A percentile compares a stretch with the other conserved stretches of the same genome.
Evolutionary conservation across 2,329 filamentous ascomycete genomes (phyloP).

Genomic region (Cyphellophora attinorum): DNA sequence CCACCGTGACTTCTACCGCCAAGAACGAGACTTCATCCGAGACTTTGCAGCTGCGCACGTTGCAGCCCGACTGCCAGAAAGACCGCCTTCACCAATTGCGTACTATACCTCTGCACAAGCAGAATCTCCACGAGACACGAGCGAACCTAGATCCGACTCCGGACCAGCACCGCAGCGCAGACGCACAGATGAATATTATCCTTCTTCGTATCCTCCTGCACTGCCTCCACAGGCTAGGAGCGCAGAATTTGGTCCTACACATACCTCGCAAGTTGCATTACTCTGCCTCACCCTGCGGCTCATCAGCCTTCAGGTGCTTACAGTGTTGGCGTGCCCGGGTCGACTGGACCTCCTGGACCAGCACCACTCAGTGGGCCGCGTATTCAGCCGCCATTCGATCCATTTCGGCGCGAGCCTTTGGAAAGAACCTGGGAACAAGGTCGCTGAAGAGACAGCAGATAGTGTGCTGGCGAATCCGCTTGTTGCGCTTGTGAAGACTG

Average conservation of each 20-base stretch:
- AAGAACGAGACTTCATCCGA: conserved; percentile 61
- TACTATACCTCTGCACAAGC: background rate
- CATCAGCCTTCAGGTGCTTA: conserved; percentile 1
- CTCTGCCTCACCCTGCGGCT: conserved; percentile 1
- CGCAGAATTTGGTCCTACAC: no score
- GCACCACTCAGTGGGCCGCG: conserved; percentile 8
- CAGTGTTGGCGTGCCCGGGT: conserved; percentile 1
- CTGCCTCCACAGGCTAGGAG: no score
- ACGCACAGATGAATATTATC: conserved; percentile 17
- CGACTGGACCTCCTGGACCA: conserved; percentile 9
- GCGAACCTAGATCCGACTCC: conserved; percentile 5
- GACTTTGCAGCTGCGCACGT: conserved; percentile 48
- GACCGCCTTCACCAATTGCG: conserved; percentile 16
- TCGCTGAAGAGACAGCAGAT: conserved; percentile 6
- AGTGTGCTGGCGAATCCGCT: no score
- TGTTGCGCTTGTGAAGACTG: no score
- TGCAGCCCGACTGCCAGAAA: conserved; percentile 15
- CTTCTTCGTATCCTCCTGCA: conserved; percentile 7
- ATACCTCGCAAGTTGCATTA: no score
- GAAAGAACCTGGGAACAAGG: conserved; percentile 10
- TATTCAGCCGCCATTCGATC: conserved; percentile 12
- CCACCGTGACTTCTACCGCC: conserved; percentile 64
- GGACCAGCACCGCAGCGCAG: conserved; percentile 13
- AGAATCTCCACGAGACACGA: conserved; percentile 5
- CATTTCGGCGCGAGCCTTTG: conserved; percentile 15